Percentiles rank a stretch among this genome's conserved stretches.
These are phyloP conservation scores for Penicillium subrubescens DNA, from an alignment of 495 filamentous ascomycete species.

Conservation along the genomic window DNA sequence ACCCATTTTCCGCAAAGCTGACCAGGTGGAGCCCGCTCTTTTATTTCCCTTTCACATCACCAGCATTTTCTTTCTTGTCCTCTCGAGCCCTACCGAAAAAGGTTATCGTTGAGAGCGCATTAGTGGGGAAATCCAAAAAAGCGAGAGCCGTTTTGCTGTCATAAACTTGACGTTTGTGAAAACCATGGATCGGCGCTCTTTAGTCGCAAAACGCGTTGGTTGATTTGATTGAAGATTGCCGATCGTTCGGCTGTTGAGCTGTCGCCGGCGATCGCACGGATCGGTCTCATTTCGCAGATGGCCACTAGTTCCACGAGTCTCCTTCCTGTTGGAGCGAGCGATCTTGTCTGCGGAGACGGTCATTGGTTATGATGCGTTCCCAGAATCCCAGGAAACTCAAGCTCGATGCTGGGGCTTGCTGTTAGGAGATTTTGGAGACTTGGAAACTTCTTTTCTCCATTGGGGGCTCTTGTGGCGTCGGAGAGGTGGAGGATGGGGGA, in stretches of 20 bases:
- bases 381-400: slow-evolving; percentile 2
- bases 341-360: not conserved
- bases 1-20: not conserved
- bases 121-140: slow-evolving; percentile 10
- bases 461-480: slow-evolving; percentile 2
- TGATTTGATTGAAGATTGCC: slow-evolving; percentile 38
- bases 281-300: slow-evolving; percentile 23
- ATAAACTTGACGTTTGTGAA: slow-evolving; percentile 20
- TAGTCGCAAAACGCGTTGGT: slow-evolving; percentile 17
- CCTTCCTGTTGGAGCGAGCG: slow-evolving; percentile 20
- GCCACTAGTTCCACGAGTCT: slow-evolving; percentile 16
- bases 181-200: slow-evolving; percentile 21
- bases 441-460: not conserved
- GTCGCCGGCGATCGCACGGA: slow-evolving; percentile 23
- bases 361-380: slow-evolving; percentile 7
- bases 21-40: slow-evolving; percentile 11
- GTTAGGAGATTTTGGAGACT: not conserved
- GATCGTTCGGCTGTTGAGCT: slow-evolving; percentile 31
- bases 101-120: not conserved
- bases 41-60: not conserved
- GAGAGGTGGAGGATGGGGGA: not conserved
- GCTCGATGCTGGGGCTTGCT: not conserved
- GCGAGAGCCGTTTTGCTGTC: slow-evolving; percentile 27
- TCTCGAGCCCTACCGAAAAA: not conserved
- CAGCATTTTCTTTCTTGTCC: not conserved